These are phyloP conservation scores for Vararia minispora DNA, from an alignment of 768 basidiomycete genomes.

Conservation along the genomic window DNA sequence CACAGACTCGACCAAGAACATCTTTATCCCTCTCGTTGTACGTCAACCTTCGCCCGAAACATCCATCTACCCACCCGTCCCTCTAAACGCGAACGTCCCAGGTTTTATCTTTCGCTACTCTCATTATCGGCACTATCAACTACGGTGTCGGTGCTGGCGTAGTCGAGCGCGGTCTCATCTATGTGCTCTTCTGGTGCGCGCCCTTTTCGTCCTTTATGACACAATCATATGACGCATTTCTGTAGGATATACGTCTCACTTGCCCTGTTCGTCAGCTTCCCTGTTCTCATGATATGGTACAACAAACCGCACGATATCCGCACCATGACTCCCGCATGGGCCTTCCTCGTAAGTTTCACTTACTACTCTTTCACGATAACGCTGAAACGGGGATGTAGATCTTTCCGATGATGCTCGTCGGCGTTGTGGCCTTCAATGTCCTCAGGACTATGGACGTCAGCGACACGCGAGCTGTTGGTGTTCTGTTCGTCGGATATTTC, in stretches of 20 bases:
- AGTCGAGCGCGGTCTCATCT: conserved; percentile 24
- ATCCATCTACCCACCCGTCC: too few relatives aligned
- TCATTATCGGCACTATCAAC: conserved; percentile 37
- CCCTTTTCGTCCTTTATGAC: too few relatives aligned
- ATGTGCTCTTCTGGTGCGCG: conserved; percentile 35
- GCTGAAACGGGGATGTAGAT: too few relatives aligned
- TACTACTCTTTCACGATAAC: too few relatives aligned
- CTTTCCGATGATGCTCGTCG: conserved; percentile 33
- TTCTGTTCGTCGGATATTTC: conserved; percentile 33
- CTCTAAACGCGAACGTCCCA: too few relatives aligned
- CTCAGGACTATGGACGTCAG: conserved; percentile 25
- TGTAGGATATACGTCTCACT: conserved; percentile 33
- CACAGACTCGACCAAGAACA: conserved; percentile 32
- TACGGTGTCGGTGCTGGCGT: conserved; percentile 30
- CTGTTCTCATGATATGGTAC: conserved; percentile 41
- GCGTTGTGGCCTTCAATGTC: conserved; percentile 34
- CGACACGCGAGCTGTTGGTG: conserved; percentile 28
- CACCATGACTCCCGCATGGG: conserved; percentile 27
- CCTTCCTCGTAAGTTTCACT: too few relatives aligned
- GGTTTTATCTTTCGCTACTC: conserved; percentile 40
- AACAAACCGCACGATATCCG: conserved; percentile 33
- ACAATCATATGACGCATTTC: too few relatives aligned
- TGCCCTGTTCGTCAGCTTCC: conserved; percentile 28
- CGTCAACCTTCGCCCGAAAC: too few relatives aligned
- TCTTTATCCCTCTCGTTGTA: conserved; percentile 30